Evolutionary conservation across 257 asterid genomes (phyloP).

Genomic region (Lantana camara): DNA sequence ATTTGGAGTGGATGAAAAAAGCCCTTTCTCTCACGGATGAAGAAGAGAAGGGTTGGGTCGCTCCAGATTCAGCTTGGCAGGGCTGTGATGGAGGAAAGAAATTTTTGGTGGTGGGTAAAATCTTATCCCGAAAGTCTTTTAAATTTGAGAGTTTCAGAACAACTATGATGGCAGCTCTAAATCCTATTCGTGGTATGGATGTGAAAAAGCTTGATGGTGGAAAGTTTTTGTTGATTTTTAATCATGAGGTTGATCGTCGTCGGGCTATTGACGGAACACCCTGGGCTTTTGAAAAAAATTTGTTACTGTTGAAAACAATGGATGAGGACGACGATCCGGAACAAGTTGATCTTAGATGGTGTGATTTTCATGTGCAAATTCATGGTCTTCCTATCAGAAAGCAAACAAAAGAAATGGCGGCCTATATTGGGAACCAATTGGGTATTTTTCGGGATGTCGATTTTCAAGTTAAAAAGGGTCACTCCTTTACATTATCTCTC

Average conservation of each 20-base stretch:
- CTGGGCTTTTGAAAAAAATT: background rate
- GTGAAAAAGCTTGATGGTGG: background rate
- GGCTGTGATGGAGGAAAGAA: too few relatives aligned
- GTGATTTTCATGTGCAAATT: background rate
- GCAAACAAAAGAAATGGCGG: background rate
- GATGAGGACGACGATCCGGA: background rate
- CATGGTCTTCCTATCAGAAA: background rate
- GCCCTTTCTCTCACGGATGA: too few relatives aligned
- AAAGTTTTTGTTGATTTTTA: background rate
- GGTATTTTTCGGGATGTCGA: background rate
- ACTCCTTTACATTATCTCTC: background rate
- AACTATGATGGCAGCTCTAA: background rate
- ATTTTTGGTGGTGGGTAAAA: too few relatives aligned
- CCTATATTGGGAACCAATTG: background rate
- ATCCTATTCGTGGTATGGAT: background rate
- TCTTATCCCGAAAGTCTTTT: too few relatives aligned
- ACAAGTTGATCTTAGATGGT: background rate
- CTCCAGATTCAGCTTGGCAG: too few relatives aligned
- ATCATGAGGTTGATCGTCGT: background rate
- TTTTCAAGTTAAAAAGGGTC: background rate
- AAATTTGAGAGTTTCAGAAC: background rate
- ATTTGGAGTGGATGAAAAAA: too few relatives aligned
- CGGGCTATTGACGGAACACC: background rate
- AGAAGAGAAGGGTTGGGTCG: too few relatives aligned
- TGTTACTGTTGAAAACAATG: background rate